Conservation (phyloP, 2,329 filamentous ascomycete species). For the Apiospora malaysiana region DNA sequence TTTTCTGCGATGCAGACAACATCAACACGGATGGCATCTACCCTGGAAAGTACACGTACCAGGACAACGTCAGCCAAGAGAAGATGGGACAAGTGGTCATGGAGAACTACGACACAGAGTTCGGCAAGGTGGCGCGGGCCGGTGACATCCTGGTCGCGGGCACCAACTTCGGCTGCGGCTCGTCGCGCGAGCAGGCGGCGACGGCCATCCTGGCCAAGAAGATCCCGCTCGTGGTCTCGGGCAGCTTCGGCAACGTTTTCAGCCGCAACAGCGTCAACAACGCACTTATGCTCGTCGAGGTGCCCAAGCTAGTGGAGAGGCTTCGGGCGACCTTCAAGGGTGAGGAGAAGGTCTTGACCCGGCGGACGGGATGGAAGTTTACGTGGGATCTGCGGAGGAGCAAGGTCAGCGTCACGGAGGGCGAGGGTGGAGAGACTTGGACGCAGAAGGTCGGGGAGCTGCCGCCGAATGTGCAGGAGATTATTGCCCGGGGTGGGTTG, state of each 20-base stretch:
- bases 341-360: slow-evolving; percentile 66
- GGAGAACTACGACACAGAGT: slow-evolving; percentile 87
- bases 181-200: slow-evolving; percentile 83
- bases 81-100: slow-evolving; percentile 91
- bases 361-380: slow-evolving; percentile 82
- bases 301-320: slow-evolving; percentile 69
- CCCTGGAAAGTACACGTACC: slow-evolving; percentile 89
- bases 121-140: slow-evolving; percentile 65
- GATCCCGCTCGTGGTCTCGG: slow-evolving; percentile 80
- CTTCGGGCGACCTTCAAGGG: slow-evolving; percentile 66
- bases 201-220: slow-evolving; percentile 83
- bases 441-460: slow-evolving; percentile 82
- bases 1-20: slow-evolving; percentile 79
- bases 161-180: slow-evolving; percentile 88
- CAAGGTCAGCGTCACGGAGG: slow-evolving; percentile 74
- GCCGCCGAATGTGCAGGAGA: slow-evolving; percentile 85
- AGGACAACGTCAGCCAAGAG: slow-evolving; percentile 77
- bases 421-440: slow-evolving; percentile 71
- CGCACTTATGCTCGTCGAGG: slow-evolving; percentile 73
- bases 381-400: slow-evolving; percentile 80
- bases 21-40: slow-evolving; percentile 95
- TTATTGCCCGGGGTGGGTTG: slow-evolving; percentile 77
- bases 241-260: slow-evolving; percentile 87
- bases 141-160: slow-evolving; percentile 85
- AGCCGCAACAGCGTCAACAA: slow-evolving; percentile 81